Evolutionary conservation across 2,329 filamentous ascomycete genomes (phyloP).

Genomic region (Epichloe gansuensis): DNA sequence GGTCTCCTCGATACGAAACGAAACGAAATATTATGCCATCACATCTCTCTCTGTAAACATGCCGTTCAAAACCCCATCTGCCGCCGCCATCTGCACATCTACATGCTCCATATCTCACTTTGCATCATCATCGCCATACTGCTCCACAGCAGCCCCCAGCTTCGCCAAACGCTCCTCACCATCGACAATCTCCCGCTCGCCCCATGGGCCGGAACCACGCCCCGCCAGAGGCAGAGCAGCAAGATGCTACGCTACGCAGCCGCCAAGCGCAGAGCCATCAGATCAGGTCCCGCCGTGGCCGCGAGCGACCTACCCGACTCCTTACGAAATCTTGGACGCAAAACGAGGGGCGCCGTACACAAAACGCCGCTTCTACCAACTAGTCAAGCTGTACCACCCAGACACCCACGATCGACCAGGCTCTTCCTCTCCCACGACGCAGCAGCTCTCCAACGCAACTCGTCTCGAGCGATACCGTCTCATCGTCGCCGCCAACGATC

Average conservation of each 20-base stretch:
- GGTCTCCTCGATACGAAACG: too few species aligned
- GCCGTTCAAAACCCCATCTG: neutral
- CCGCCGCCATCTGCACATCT: neutral
- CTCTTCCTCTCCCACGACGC: neutral
- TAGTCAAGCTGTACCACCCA: slow-evolving; percentile 94
- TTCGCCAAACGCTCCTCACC: neutral
- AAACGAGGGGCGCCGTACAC: slow-evolving; percentile 54
- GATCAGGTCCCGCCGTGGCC: slow-evolving; percentile 30
- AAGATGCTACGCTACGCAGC: slow-evolving; percentile 3
- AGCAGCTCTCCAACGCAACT: slow-evolving; percentile 34
- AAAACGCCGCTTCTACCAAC: slow-evolving; percentile 73
- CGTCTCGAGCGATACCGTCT: slow-evolving; percentile 84
- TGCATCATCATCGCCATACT: neutral
- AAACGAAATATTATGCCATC: too few species aligned
- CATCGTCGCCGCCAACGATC: slow-evolving; percentile 73
- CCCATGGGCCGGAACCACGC: neutral
- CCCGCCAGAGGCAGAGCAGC: neutral
- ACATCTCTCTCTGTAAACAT: neutral
- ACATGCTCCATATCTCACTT: neutral
- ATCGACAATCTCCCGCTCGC: neutral
- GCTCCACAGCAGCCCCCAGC: neutral
- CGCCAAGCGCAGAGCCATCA: neutral
- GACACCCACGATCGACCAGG: slow-evolving; percentile 41
- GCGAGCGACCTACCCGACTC: slow-evolving; percentile 46
- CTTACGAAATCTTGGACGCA: slow-evolving; percentile 74